Base-by-base conservation (phyloP, 352 stramenopile genomes). In the Elongisporangium senticosum region DNA sequence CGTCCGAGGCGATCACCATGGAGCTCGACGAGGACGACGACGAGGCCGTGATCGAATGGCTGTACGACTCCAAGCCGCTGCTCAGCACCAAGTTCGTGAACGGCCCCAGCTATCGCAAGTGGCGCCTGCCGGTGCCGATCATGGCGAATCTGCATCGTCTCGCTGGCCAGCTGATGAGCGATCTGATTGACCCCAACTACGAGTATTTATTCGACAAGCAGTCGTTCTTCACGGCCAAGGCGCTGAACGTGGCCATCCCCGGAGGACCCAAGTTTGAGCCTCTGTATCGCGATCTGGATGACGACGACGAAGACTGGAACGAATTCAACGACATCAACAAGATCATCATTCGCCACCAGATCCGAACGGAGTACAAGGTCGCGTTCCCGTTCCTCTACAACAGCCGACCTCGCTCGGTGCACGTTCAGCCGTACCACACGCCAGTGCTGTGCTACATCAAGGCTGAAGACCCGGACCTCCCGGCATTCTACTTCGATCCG, bases 281-380 rank as follows among this genome's bases (percentile, higher is more conserved):
- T 14, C 78, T 99, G 17, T 99, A 97, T 68, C 89, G 96, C n/a
- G 97, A 99, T 74, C 65, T 98, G 11, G 95, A 98, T 58, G 93
- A 98, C 51, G 96, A 99, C 55, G 97, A 99, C 60, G 97, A 99
- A 64, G 98, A 99, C 79, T 99, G 98, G 98, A 99, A 99, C 82
- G 98, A 99, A 72, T 99, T 99, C 77, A 99, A 99, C 65, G 98
- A 99, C 74, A 98, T 99, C 71, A 98, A 99, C 76, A 99, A 99
- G 78, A 99, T 99, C 69, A 99, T 99, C 71, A 98, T 99, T 65
- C 94, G 97, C 6, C 89, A 98, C 71, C 96, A 98, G 64, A 99
- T 99, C 68, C 89, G 97, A 21, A 99, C 96, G 4, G 98, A 99
- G 74, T 99, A 99, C 79, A 96, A 96, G 58, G 97, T 99, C 67